Base-by-base conservation (phyloP, 305 asterid genomes). In the Ilex paraguariensis region DNA sequence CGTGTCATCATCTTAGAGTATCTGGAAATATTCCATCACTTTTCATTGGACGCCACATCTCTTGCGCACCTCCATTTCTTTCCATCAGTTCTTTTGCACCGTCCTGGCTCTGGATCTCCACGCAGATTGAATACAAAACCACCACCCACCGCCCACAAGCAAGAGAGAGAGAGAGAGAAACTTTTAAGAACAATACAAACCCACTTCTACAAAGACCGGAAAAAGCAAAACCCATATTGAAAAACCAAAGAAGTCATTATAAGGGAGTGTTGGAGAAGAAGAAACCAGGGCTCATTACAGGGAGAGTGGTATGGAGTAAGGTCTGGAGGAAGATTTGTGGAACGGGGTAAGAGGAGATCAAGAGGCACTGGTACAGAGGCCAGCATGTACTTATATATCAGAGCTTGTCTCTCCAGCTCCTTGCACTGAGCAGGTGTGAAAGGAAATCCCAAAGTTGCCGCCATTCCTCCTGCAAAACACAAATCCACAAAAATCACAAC, bases 1-100 rank as follows among this genome's bases (percentile, higher is more conserved):
- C n/a, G n/a, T n/a, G n/a, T n/a, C n/a, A n/a, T n/a, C n/a, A n/a
- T n/a, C n/a, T n/a, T n/a, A n/a, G n/a, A n/a, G n/a, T n/a, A n/a
- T n/a, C n/a, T n/a, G n/a, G n/a, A n/a, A n/a, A n/a, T n/a, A n/a
- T n/a, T n/a, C n/a, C n/a, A n/a, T n/a, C n/a, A n/a, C n/a, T n/a
- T 93, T 58, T 86, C 90, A 51, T 78, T 69, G 7, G 92, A 90
- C 17, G 93, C 91, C 62, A 86, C 98, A 42, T 85, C 90, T 72
- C 84, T 86, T 0, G 98, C 81, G 59, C 98, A 92, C 79, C 97
- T 80, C 97, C 98, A 92, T 81, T 92, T 92, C 74, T 90, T 92
- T 12, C 97, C 96, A 54, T 92, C 97, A 3, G 97, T 85, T 78
- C 97, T 81, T 66, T 79, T 87, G 61, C 98, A 87, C 61, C 98